Percentiles rank a stretch among this genome's conserved stretches.
phyloP scores from a whole-genome alignment of 2,329 filamentous ascomycete species.

The Huntiella abstrusa region DNA sequence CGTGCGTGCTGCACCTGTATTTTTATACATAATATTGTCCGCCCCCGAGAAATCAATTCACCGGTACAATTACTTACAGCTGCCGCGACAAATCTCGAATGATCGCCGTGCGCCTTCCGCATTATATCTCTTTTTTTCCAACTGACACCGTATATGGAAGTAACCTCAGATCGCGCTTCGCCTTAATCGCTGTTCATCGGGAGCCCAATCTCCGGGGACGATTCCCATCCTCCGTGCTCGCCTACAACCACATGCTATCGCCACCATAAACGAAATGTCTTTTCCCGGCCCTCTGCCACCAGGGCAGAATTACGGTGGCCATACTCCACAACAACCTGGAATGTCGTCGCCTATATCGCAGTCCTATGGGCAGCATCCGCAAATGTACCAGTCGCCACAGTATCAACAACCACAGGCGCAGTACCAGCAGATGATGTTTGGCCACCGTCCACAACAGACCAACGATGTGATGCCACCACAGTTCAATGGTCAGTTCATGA shows the following conservation, averaged over 20 bases:
- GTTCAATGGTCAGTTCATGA: constrained; percentile 6
- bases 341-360: constrained; percentile 13
- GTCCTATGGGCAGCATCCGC: constrained; percentile 12
- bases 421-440: constrained; percentile 12
- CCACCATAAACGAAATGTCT: constrained; percentile 16
- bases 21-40: no score
- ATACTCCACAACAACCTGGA: constrained; percentile 15
- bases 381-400: constrained; percentile 9
- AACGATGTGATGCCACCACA: constrained; percentile 15
- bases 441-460: constrained; percentile 11
- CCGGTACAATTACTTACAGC: no score
- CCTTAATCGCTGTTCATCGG: no score
- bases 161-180: no score
- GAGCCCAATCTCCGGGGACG: no score
- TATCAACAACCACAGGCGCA: constrained; percentile 18
- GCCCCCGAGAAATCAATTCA: no score
- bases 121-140: no score
- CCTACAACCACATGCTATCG: no score
- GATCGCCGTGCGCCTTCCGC: no score
- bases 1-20: neutral
- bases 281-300: constrained; percentile 18
- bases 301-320: constrained; percentile 15
- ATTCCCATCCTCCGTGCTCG: no score
- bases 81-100: no score
- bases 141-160: no score